phyloP scores from a whole-genome alignment of 176 grass and related monocot species.

The Musa troglodytarum region DNA sequence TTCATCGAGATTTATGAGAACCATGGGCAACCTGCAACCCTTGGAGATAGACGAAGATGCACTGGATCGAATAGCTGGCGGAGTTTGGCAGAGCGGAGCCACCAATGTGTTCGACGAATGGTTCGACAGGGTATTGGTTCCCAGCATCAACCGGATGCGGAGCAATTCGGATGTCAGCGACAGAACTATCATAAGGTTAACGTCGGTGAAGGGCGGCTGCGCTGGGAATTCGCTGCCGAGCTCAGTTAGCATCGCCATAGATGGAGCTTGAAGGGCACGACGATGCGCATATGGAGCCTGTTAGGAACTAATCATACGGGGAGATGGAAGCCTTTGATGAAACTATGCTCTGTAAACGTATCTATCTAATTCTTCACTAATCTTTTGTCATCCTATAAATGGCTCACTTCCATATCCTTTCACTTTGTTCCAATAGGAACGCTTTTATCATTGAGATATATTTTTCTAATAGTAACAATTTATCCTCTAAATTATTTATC shows the following conservation, averaged over 20 bases:
- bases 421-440: too few species aligned
- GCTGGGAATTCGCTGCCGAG: constrained; percentile 22
- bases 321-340: too few species aligned
- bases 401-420: too few species aligned
- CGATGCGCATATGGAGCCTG: too few species aligned
- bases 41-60: constrained; percentile 74
- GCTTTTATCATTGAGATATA: too few species aligned
- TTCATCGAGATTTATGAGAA: constrained; percentile 37
- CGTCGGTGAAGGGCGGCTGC: constrained; percentile 16
- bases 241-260: constrained; percentile 37
- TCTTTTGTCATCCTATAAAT: too few species aligned
- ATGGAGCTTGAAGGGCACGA: constrained; percentile 30
- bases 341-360: too few species aligned
- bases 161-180: constrained; percentile 32
- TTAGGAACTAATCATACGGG: too few species aligned
- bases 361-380: too few species aligned
- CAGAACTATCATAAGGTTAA: constrained; percentile 29
- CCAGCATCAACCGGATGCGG: constrained; percentile 53
- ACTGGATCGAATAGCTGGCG: constrained; percentile 53
- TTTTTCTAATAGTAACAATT: too few species aligned
- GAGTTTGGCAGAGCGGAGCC: constrained; percentile 47
- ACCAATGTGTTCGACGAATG: constrained; percentile 62
- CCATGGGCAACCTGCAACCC: constrained; percentile 36
- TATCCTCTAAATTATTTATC: too few species aligned
- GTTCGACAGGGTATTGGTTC: constrained; percentile 44